Evolutionary conservation across 2,329 filamentous ascomycete species (phyloP), one percentile per base, ranked within the genome.

Genomic region (Botrytis fragariae): DNA sequence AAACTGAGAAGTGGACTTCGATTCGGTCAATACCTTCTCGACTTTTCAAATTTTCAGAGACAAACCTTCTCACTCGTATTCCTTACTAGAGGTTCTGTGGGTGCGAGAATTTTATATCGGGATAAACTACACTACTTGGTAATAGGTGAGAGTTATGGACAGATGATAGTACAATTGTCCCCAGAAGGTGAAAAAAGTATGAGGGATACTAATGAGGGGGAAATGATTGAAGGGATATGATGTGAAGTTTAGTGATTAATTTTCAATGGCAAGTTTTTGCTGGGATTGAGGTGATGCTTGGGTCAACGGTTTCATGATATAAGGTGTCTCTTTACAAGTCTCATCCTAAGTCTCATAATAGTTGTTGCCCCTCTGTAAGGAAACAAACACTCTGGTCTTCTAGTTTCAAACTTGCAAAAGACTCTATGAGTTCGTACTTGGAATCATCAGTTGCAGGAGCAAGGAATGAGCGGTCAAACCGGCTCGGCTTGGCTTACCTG

Each of bases 71-170:
- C 4, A 10, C 48, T n/a, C n/a, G 25, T n/a, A 12, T 51, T 51
- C 10, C 9, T 51, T 14, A 7, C 6, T n/a, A 3, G 25, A n/a
- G 48, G 22, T 14, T n/a, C 20, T 7, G 2, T 48, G 10, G 10
- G 12, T 51, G 10, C 25, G 25, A 14, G 2, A 4, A 25, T 6
- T n/a, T 9, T 5, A 14, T 4, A 14, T 14, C 8, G 4, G 4
- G 4, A 51, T 5, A n/a, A 6, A 51, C 1, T 51, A 4, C 4
- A n/a, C 4, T 5, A 3, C 4, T 14, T 3, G 10, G 9, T 51
- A 4, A 1, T 12, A 6, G 2, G 0, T 22, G 48, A 14, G 22
- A n/a, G 14, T 14, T 5, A n/a, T 0, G 9, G 7, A 14, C 4
- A n/a, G 10, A 25, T n/a, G n/a, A n/a, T n/a, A n/a, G n/a, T n/a